Conservation (phyloP, 2,329 filamentous ascomycete genomes). For the Penicillium nordicum region DNA sequence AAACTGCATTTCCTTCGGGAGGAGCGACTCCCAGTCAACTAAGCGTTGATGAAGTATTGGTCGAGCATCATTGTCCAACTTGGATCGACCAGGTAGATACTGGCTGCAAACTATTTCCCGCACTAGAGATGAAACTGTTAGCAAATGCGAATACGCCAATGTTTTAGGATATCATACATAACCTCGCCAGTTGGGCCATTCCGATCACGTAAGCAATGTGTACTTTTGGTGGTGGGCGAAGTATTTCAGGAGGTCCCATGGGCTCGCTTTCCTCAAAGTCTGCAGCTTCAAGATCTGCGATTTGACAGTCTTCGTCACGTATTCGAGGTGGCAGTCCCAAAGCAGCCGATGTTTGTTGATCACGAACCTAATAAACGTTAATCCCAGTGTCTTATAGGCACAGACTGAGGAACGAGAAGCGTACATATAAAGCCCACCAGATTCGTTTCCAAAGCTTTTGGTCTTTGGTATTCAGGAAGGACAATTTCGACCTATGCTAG, state of each 20-base stretch:
- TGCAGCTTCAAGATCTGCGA: slow-evolving; percentile 36
- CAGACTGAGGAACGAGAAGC: slow-evolving; percentile 1
- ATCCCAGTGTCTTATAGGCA: neutral
- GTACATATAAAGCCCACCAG: slow-evolving; percentile 54
- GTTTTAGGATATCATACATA: slow-evolving; percentile 27
- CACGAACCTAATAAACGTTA: slow-evolving; percentile 36
- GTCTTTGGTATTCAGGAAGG: slow-evolving; percentile 28
- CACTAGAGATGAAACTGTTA: slow-evolving; percentile 18
- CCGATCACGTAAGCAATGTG: slow-evolving; percentile 36
- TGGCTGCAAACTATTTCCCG: slow-evolving; percentile 41
- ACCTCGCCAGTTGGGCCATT: slow-evolving; percentile 39
- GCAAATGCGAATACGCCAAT: neutral
- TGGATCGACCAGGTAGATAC: slow-evolving; percentile 28
- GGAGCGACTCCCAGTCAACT: slow-evolving; percentile 39
- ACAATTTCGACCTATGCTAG: slow-evolving; percentile 29
- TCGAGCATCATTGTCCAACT: slow-evolving; percentile 22
- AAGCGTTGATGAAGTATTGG: slow-evolving; percentile 33
- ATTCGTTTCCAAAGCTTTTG: slow-evolving; percentile 47
- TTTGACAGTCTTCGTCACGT: slow-evolving; percentile 50
- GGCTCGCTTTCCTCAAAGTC: slow-evolving; percentile 39
- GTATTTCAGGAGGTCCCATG: slow-evolving; percentile 22
- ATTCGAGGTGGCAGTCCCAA: slow-evolving; percentile 48
- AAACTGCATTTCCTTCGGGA: slow-evolving; percentile 37
- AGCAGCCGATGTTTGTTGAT: slow-evolving; percentile 48
- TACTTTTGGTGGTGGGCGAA: slow-evolving; percentile 33